phyloP scores from a whole-genome alignment of 2,329 filamentous ascomycete species.

The Aureobasidium subglaciale region DNA sequence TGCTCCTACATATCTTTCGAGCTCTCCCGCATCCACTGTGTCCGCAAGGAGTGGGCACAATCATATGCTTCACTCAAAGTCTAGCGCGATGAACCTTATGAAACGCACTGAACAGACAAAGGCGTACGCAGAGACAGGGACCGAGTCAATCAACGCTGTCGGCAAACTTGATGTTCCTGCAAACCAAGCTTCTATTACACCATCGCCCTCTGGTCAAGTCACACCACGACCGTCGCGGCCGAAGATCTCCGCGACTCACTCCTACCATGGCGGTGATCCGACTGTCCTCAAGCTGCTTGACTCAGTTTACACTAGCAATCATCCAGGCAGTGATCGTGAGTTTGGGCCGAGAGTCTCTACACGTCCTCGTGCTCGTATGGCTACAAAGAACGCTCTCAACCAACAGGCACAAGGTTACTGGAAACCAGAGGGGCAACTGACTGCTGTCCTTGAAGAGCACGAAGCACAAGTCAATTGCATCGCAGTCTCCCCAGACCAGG shows the following conservation, averaged over 20 bases:
- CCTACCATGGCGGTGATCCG: slow-evolving; percentile 72
- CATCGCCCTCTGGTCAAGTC: slow-evolving; percentile 19
- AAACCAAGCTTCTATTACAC: slow-evolving; percentile 16
- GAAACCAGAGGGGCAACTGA: slow-evolving; percentile 75
- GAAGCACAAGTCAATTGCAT: slow-evolving; percentile 74
- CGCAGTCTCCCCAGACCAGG: slow-evolving; percentile 76
- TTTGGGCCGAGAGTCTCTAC: slow-evolving; percentile 59
- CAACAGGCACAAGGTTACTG: slow-evolving; percentile 53
- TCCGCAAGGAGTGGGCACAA: slow-evolving; percentile 27
- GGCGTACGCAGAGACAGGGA: slow-evolving; percentile 57
- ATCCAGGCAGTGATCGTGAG: slow-evolving; percentile 53
- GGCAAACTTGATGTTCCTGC: slow-evolving; percentile 49
- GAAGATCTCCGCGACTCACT: slow-evolving; percentile 58
- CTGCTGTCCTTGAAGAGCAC: slow-evolving; percentile 87
- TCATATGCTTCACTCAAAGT: slow-evolving; percentile 39
- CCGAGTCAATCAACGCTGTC: slow-evolving; percentile 56
- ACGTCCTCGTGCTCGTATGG: slow-evolving; percentile 44
- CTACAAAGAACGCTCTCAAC: slow-evolving; percentile 50
- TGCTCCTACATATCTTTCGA: slow-evolving; percentile 27
- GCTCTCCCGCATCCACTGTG: slow-evolving; percentile 28
- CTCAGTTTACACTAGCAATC: slow-evolving; percentile 67
- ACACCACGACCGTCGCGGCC: slow-evolving; percentile 21
- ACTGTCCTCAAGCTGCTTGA: slow-evolving; percentile 62
- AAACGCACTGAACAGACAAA: slow-evolving; percentile 52
- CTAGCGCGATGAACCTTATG: slow-evolving; percentile 54